Conservation (phyloP, 805 yeast species). For the Zygosaccharomyces gambellarensis region DNA sequence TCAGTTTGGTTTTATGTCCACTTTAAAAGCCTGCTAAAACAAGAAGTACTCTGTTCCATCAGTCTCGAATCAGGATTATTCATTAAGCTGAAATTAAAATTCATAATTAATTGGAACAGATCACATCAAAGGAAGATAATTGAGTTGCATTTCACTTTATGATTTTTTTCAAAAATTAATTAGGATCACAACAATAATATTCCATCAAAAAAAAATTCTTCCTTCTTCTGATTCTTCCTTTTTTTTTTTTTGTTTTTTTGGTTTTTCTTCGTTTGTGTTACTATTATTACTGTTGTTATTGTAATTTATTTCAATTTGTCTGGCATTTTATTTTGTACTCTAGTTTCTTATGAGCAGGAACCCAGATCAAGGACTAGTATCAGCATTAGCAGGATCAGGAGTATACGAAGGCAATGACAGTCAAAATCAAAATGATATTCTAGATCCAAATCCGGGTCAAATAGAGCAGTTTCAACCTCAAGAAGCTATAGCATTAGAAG, state of each 20-base stretch:
- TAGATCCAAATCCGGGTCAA: neutral
- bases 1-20: neutral
- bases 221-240: neutral
- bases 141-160: neutral
- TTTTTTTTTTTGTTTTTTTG: neutral
- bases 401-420: neutral
- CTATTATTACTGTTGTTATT: neutral
- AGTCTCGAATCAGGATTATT: too few species aligned
- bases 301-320: neutral
- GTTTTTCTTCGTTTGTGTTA: neutral
- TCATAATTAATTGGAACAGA: neutral
- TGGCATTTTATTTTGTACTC: neutral
- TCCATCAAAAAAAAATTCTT: neutral
- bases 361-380: neutral
- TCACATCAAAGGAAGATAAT: neutral
- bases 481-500: conserved; percentile 17
- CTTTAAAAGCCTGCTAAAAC: neutral
- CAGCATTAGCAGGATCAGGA: neutral
- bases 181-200: neutral
- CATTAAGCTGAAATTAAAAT: neutral
- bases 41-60: too few species aligned
- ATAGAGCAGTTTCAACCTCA: neutral
- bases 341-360: neutral
- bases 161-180: neutral
- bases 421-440: neutral